Evolutionary conservation across 2,329 filamentous ascomycete genomes (phyloP).

Genomic region (Sarocladium brachiariae): DNA sequence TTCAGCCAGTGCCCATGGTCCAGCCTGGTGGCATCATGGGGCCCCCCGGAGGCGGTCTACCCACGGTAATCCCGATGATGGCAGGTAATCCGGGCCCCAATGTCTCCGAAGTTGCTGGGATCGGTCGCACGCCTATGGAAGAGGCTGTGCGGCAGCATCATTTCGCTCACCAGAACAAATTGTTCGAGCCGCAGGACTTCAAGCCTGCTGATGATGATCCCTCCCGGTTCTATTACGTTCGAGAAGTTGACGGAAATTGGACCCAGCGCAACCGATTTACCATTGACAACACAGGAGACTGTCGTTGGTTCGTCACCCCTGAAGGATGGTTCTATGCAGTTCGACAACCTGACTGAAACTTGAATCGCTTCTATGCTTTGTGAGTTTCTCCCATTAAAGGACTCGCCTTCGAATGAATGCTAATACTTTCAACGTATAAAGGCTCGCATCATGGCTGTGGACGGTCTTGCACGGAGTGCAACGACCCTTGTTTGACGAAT

Average conservation of each 20-base stretch:
- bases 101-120: conserved; percentile 41
- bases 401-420: too few relatives aligned
- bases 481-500: too few relatives aligned
- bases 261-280: conserved; percentile 51
- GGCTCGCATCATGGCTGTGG: too few relatives aligned
- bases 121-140: conserved; percentile 45
- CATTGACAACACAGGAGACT: conserved; percentile 50
- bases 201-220: conserved; percentile 55
- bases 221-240: conserved; percentile 53
- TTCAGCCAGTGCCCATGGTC: conserved; percentile 17
- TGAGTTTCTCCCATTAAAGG: background rate
- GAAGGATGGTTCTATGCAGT: conserved; percentile 57
- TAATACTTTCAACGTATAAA: too few relatives aligned
- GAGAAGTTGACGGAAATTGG: conserved; percentile 55
- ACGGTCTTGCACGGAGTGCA: too few relatives aligned
- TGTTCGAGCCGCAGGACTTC: conserved; percentile 54
- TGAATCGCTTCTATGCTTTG: background rate
- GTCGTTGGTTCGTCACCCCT: conserved; percentile 52
- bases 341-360: conserved; percentile 35
- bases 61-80: conserved; percentile 23
- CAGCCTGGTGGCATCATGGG: conserved; percentile 1
- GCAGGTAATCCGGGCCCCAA: conserved; percentile 31
- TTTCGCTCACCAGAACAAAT: conserved; percentile 41
- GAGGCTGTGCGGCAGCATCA: conserved; percentile 39
- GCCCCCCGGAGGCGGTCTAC: conserved; percentile 6